These are phyloP conservation scores for Umbelopsis vinacea DNA, from an alignment of 192 early-diverging fungal genomes.

Conservation along the genomic window DNA sequence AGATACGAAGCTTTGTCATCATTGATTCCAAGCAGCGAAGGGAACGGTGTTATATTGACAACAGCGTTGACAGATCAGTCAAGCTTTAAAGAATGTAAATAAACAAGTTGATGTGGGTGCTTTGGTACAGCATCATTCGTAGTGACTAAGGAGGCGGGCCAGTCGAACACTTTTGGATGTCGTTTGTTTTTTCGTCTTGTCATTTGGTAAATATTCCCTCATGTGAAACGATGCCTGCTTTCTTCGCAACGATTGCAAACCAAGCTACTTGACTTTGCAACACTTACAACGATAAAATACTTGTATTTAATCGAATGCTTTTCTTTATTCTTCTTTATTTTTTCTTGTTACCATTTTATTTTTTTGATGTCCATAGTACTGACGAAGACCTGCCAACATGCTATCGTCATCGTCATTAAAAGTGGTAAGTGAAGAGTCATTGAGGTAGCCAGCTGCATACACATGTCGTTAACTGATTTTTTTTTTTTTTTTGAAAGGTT, in stretches of 20 bases:
- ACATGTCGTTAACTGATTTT: not conserved
- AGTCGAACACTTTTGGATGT: not conserved
- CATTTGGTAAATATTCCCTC: not conserved
- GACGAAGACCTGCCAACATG: constrained; percentile 34
- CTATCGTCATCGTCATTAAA: constrained; percentile 37
- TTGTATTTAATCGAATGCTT: not conserved
- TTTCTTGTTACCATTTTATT: not conserved
- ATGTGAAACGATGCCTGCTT: not conserved
- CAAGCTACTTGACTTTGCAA: not conserved
- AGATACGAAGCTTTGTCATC: too few species aligned
- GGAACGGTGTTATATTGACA: too few species aligned
- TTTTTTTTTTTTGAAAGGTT: constrained; percentile 1
- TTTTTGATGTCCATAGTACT: constrained; percentile 33
- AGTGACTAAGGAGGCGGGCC: not conserved
- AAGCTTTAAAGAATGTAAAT: too few species aligned
- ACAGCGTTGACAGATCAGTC: too few species aligned
- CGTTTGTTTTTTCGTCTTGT: not conserved
- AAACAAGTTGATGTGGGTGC: too few species aligned
- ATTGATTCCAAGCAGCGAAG: too few species aligned
- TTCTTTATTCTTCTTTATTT: not conserved
- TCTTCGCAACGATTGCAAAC: constrained; percentile 13
- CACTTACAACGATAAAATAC: not conserved
- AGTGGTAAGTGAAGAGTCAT: constrained; percentile 26
- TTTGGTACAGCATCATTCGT: too few species aligned
- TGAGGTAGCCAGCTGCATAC: not conserved